A percentile compares a stretch with the other conserved stretches of the same genome.
Evolutionary conservation across 495 filamentous ascomycete species (phyloP).

Genomic region (Rostrohypoxylon terebratum): DNA sequence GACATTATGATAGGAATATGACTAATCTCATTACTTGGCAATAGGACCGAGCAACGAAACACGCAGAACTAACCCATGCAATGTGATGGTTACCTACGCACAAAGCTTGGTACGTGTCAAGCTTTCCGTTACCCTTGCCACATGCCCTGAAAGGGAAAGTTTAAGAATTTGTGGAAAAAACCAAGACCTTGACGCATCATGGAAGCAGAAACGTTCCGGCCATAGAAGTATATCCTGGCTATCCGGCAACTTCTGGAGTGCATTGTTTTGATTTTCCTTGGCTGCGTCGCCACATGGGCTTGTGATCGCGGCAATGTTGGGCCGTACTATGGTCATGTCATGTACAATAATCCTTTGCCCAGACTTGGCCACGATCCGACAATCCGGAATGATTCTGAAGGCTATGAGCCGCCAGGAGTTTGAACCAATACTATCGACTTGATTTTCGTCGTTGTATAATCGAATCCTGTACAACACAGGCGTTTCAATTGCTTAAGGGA

Average conservation of each 20-base stretch:
- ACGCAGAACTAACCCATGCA: conserved; percentile 32
- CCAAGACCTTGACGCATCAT: conserved; percentile 37
- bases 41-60: conserved; percentile 6
- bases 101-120: conserved; percentile 46
- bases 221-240: conserved; percentile 39
- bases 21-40: conserved; percentile 26
- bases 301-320: neutral
- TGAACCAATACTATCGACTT: conserved; percentile 17
- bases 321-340: neutral
- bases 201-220: conserved; percentile 32
- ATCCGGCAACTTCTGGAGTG: conserved; percentile 15
- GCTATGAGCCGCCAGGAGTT: conserved; percentile 33
- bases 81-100: conserved; percentile 40
- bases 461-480: neutral
- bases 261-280: conserved; percentile 12
- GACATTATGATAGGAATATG: conserved; percentile 12
- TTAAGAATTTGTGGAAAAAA: conserved; percentile 26
- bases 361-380: conserved; percentile 24
- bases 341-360: conserved; percentile 16
- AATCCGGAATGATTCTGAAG: conserved; percentile 14
- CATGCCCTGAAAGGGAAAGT: conserved; percentile 34
- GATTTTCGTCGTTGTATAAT: neutral
- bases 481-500: neutral
- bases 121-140: conserved; percentile 39
- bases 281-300: conserved; percentile 17